Evolutionary conservation across 805 yeast species (phyloP).

Genomic region (Lipomyces japonicus): DNA sequence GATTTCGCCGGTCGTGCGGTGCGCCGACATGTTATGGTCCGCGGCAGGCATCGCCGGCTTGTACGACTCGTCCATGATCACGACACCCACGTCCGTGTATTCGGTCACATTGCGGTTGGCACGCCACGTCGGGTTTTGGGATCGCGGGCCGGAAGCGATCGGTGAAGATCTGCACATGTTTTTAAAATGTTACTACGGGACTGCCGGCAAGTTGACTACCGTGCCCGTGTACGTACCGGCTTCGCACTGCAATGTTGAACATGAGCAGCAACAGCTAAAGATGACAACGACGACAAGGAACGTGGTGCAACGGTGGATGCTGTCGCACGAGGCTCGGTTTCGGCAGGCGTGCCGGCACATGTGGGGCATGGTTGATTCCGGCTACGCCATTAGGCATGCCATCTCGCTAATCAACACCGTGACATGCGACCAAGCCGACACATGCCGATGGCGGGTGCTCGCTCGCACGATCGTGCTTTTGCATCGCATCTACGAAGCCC

Average conservation of each 20-base stretch:
- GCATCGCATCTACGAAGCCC: conserved; percentile 30
- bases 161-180: conserved; percentile 31
- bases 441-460: not conserved
- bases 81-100: conserved; percentile 29
- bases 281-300: not conserved
- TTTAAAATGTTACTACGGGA: conserved; percentile 24
- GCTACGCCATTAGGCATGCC: conserved; percentile 22
- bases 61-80: conserved; percentile 18
- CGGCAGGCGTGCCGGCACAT: conserved; percentile 29
- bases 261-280: no score
- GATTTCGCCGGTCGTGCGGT: conserved; percentile 26
- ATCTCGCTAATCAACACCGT: not conserved
- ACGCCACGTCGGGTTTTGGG: conserved; percentile 28
- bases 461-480: conserved; percentile 13
- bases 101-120: conserved; percentile 26
- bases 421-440: not conserved
- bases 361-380: conserved; percentile 31
- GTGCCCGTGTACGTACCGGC: conserved; percentile 27
- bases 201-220: conserved; percentile 19
- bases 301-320: conserved; percentile 8
- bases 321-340: conserved; percentile 22
- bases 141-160: conserved; percentile 27
- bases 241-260: conserved; percentile 29
- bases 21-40: conserved; percentile 30
- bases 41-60: conserved; percentile 29